phyloP scores from a whole-genome alignment of 306 rosid genomes.

The Quercus aquifolioides region DNA sequence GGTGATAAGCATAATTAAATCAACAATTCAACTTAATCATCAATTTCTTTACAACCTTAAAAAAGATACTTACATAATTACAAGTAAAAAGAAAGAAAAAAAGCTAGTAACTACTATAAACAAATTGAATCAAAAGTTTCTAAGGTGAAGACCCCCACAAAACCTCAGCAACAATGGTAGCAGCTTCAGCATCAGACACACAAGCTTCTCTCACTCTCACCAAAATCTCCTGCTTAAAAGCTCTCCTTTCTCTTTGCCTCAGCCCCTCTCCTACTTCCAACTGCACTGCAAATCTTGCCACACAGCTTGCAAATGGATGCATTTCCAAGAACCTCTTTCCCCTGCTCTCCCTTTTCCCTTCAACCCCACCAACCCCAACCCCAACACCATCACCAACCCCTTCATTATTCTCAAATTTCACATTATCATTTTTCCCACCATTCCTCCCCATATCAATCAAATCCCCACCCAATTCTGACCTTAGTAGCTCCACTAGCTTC shows the following conservation, averaged over 20 bases:
- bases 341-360: conserved; percentile 22
- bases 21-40: not conserved
- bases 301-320: conserved; percentile 70
- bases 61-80: not conserved
- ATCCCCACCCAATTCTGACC: conserved; percentile 62
- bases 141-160: conserved; percentile 78
- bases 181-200: conserved; percentile 77
- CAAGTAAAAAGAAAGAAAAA: not conserved
- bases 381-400: conserved; percentile 1
- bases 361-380: conserved; percentile 17
- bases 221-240: conserved; percentile 63
- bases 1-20: not conserved
- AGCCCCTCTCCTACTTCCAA: conserved; percentile 92
- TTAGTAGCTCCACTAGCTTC: conserved; percentile 70
- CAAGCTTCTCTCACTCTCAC: conserved; percentile 57
- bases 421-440: not conserved
- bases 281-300: conserved; percentile 80
- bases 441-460: conserved; percentile 38
- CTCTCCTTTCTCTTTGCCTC: conserved; percentile 85
- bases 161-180: conserved; percentile 81
- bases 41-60: conserved; percentile 11
- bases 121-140: not conserved
- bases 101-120: not conserved
- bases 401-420: not conserved
- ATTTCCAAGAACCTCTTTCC: conserved; percentile 38